Evolutionary conservation across 331 rosid genomes (phyloP).

Genomic region (Spiraea crenata): DNA sequence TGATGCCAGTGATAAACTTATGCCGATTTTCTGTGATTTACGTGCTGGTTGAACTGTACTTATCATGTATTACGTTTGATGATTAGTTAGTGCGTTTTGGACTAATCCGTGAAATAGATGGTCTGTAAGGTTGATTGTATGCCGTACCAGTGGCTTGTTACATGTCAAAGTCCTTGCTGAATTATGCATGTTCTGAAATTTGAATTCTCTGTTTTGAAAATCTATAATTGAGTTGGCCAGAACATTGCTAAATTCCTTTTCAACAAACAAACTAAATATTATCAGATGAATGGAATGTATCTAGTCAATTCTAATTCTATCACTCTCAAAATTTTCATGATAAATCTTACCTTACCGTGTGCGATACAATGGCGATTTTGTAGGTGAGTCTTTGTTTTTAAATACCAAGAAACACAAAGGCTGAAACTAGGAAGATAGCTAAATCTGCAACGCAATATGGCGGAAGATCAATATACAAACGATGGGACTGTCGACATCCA

Average conservation of each 20-base stretch:
- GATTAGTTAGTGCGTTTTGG: neutral
- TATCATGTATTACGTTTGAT: too few species aligned
- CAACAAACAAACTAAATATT: neutral
- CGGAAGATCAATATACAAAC: constrained; percentile 43
- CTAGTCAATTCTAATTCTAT: neutral
- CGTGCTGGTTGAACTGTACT: neutral
- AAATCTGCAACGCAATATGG: constrained; percentile 25
- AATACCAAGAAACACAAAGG: neutral
- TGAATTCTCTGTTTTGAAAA: constrained; percentile 1
- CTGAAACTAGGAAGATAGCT: neutral
- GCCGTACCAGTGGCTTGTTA: neutral
- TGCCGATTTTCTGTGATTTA: neutral
- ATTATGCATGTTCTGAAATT: neutral
- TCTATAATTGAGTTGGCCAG: neutral
- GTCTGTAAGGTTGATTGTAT: neutral
- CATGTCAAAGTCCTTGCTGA: constrained; percentile 2
- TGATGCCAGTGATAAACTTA: too few species aligned
- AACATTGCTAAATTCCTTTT: neutral
- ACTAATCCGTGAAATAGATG: neutral
- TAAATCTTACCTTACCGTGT: neutral
- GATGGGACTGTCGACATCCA: constrained; percentile 61
- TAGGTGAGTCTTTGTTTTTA: constrained; percentile 17
- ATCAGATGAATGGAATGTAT: neutral
- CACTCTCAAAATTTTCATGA: neutral
- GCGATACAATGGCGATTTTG: constrained; percentile 3